Evolutionary conservation across 768 basidiomycete species (phyloP).

Genomic region (Suillus clintonianus): DNA sequence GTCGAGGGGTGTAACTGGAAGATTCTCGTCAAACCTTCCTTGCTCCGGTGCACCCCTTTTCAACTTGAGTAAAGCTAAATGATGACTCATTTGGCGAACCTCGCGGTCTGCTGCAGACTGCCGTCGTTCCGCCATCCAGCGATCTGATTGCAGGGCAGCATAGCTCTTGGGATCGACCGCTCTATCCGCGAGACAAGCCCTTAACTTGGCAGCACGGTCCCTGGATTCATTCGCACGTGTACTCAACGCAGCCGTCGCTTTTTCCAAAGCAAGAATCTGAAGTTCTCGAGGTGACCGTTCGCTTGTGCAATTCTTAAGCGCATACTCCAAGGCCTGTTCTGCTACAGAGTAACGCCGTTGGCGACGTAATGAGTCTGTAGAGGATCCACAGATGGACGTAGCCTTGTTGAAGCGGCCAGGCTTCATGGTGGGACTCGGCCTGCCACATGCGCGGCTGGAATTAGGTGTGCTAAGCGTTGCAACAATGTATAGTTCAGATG

Average conservation of each 20-base stretch:
- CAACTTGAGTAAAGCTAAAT: slow-evolving; percentile 34
- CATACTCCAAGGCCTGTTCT: slow-evolving; percentile 42
- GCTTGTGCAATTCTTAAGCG: slow-evolving; percentile 33
- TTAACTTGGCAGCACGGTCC: slow-evolving; percentile 42
- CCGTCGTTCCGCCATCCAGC: slow-evolving; percentile 54
- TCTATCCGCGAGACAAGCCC: slow-evolving; percentile 38
- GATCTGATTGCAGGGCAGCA: slow-evolving; percentile 43
- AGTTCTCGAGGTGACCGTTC: slow-evolving; percentile 44
- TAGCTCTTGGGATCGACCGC: slow-evolving; percentile 40
- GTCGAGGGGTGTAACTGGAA: slow-evolving; percentile 15
- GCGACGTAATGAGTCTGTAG: slow-evolving; percentile 28
- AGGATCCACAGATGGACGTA: slow-evolving; percentile 29
- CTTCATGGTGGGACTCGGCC: slow-evolving; percentile 15
- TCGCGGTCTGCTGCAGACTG: slow-evolving; percentile 39
- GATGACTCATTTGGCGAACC: slow-evolving; percentile 36
- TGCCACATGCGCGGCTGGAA: slow-evolving; percentile 16
- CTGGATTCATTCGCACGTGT: slow-evolving; percentile 48
- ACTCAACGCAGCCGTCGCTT: slow-evolving; percentile 43
- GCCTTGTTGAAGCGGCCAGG: slow-evolving; percentile 1
- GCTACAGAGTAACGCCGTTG: slow-evolving; percentile 45
- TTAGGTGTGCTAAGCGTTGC: slow-evolving; percentile 22
- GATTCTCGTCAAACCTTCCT: slow-evolving; percentile 14
- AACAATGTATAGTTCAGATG: not conserved
- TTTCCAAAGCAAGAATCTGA: slow-evolving; percentile 48
- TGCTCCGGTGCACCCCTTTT: slow-evolving; percentile 10